A percentile compares a stretch with the other conserved stretches of the same genome.
phyloP scores from a whole-genome alignment of 2,329 filamentous ascomycete genomes.

The Neonectria sp. region DNA sequence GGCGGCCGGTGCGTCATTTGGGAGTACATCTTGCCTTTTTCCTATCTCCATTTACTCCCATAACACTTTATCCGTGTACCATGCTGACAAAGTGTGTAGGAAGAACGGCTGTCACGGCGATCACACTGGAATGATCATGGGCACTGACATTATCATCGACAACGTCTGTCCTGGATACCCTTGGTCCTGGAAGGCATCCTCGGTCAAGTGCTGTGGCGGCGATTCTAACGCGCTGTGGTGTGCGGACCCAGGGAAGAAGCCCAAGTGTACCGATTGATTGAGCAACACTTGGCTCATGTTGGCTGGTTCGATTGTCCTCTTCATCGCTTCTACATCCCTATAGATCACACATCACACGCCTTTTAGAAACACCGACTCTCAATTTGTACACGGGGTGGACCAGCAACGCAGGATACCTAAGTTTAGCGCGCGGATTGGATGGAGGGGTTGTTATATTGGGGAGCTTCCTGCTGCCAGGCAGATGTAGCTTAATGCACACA shows the following conservation, averaged over 20 bases:
- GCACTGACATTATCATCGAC: conserved; percentile 15
- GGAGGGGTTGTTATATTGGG: too few relatives aligned
- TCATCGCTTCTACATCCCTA: not conserved
- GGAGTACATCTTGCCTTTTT: conserved; percentile 20
- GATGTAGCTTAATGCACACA: too few relatives aligned
- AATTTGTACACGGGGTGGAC: too few relatives aligned
- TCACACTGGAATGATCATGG: conserved; percentile 33
- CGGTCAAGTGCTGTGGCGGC: conserved; percentile 36
- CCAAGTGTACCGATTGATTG: conserved; percentile 26
- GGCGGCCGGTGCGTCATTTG: conserved; percentile 37
- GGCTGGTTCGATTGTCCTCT: not conserved
- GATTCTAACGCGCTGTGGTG: conserved; percentile 29
- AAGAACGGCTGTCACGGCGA: conserved; percentile 30
- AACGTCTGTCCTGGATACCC: conserved; percentile 28
- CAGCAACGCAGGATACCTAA: too few relatives aligned
- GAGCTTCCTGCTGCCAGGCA: too few relatives aligned
- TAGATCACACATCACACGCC: too few relatives aligned
- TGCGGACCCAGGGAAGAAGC: conserved; percentile 18
- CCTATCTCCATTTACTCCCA: not conserved
- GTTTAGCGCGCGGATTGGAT: too few relatives aligned
- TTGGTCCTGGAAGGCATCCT: conserved; percentile 21
- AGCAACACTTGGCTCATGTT: not conserved
- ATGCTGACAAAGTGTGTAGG: conserved; percentile 13
- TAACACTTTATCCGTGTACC: not conserved
- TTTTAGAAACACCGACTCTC: too few relatives aligned